A percentile compares a stretch with the other conserved stretches of the same genome.
These are phyloP conservation scores for Aeschynomene evenia DNA, from an alignment of 306 rosid genomes.

Conservation along the genomic window DNA sequence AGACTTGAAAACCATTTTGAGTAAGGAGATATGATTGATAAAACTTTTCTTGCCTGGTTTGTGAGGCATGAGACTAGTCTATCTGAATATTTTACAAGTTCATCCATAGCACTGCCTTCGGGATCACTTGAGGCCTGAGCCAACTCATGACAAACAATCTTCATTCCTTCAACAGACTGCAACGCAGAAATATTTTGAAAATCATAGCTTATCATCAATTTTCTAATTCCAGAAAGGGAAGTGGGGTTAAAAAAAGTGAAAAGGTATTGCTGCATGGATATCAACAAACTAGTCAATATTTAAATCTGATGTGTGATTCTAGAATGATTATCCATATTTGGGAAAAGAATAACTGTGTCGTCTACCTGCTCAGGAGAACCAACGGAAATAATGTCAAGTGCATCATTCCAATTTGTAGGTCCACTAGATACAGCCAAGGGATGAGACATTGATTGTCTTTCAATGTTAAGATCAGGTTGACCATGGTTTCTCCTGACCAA, in stretches of 20 bases:
- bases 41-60: conserved; percentile 58
- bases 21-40: not conserved
- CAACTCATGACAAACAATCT: conserved; percentile 96
- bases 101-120: conserved; percentile 91
- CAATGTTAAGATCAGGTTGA: conserved; percentile 66
- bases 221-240: not conserved
- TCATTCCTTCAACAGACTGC: conserved; percentile 99
- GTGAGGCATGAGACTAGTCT: conserved; percentile 92
- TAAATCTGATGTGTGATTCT: not conserved
- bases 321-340: not conserved
- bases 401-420: conserved; percentile 98
- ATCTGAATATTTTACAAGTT: conserved; percentile 84
- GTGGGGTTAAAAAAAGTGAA: not conserved
- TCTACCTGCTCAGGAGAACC: conserved; percentile 96
- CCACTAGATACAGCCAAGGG: conserved; percentile 57
- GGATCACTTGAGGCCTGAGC: conserved; percentile 88
- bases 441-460: conserved; percentile 61
- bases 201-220: conserved; percentile 9
- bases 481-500: conserved; percentile 64
- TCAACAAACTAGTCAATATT: not conserved
- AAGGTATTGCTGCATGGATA: not conserved
- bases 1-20: not conserved
- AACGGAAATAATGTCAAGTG: conserved; percentile 83
- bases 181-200: conserved; percentile 34
- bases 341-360: not conserved